Base-by-base conservation (phyloP, 805 yeast genomes). In the Brettanomyces sp. region DNA sequence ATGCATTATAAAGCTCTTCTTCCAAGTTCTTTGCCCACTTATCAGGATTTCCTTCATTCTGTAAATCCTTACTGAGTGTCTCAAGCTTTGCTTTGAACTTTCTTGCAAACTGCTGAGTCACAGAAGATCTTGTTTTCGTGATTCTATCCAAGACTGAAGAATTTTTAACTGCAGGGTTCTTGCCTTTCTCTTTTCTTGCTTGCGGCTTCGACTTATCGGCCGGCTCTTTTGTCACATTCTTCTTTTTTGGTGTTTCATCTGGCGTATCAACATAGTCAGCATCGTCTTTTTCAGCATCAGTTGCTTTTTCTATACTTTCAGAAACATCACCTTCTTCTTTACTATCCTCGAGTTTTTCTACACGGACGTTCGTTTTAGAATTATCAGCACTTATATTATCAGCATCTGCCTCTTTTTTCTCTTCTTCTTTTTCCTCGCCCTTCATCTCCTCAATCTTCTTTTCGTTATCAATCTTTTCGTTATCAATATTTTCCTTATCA, bases 21-120 rank as follows among this genome's bases (percentile, higher is more conserved):
- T 83, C 90, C 34, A 83, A 60, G 24, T 69, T 65, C 13, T 61
- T 48, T 0, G 85, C 74, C 77, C 79, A 73, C 21, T n/a, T n/a
- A 2, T 52, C 49, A 0, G 80, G 72, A 21, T 70, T 47, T 14
- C 55, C 56, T 14, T 68, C 72, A 14, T 7, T 24, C 6, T 14
- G 18, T 6, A 30, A 12, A 9, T n/a, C 7, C 6, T 28, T 52
- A 40, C 60, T 57, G 23, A 66, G 66, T 1, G 55, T 51, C 2
- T 76, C 69, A 18, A 76, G 62, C 49, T 68, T 66, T 44, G 63
- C 62, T 12, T 49, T 49, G 39, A 81, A 70, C 41, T 76, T 68
- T 14, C 66, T 68, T 21, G 58, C 53, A 52, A 82, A 75, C 54
- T 80, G 79, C 50, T 68, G 72, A 38, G 67, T 66, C 25, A 80